These are phyloP conservation scores for Colletotrichum gigasporum DNA, from an alignment of 2,329 filamentous ascomycete species.

Conservation along the genomic window DNA sequence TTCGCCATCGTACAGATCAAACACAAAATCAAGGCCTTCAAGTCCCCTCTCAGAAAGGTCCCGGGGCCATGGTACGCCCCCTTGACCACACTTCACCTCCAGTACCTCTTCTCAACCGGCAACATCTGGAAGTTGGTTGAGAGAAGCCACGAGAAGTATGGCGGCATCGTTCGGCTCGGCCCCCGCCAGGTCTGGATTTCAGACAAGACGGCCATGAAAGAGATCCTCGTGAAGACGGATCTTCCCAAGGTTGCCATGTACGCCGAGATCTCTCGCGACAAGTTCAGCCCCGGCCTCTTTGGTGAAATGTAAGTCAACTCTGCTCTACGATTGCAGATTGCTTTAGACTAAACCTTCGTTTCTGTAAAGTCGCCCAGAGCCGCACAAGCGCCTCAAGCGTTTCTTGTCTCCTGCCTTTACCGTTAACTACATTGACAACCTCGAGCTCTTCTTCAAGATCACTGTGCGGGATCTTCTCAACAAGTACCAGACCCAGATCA, in stretches of 20 bases:
- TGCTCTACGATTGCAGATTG: neutral
- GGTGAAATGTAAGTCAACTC: slow-evolving; percentile 34
- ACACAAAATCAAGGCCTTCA: slow-evolving; percentile 12
- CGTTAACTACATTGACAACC: slow-evolving; percentile 37
- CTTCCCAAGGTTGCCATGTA: slow-evolving; percentile 38
- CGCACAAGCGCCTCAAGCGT: slow-evolving; percentile 37
- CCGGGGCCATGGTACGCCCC: slow-evolving; percentile 35
- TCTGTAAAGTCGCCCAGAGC: slow-evolving; percentile 33
- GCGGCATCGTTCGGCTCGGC: slow-evolving; percentile 33
- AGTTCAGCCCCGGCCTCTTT: slow-evolving; percentile 33
- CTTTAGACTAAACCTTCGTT: neutral
- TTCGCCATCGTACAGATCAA: slow-evolving; percentile 6
- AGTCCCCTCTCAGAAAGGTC: slow-evolving; percentile 26
- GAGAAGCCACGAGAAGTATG: slow-evolving; percentile 32
- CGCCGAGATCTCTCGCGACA: slow-evolving; percentile 33
- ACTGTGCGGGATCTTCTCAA: slow-evolving; percentile 30
- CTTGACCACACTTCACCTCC: slow-evolving; percentile 33
- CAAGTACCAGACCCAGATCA: slow-evolving; percentile 17
- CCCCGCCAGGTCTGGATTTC: slow-evolving; percentile 37
- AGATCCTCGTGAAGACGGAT: slow-evolving; percentile 34
- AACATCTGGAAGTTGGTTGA: slow-evolving; percentile 36
- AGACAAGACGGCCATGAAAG: slow-evolving; percentile 35
- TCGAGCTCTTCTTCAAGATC: slow-evolving; percentile 35
- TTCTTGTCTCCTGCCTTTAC: slow-evolving; percentile 39
- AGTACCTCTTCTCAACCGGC: slow-evolving; percentile 35